Evolutionary conservation across 805 yeast species (phyloP).

Genomic region (Saturnispora sanitii): DNA sequence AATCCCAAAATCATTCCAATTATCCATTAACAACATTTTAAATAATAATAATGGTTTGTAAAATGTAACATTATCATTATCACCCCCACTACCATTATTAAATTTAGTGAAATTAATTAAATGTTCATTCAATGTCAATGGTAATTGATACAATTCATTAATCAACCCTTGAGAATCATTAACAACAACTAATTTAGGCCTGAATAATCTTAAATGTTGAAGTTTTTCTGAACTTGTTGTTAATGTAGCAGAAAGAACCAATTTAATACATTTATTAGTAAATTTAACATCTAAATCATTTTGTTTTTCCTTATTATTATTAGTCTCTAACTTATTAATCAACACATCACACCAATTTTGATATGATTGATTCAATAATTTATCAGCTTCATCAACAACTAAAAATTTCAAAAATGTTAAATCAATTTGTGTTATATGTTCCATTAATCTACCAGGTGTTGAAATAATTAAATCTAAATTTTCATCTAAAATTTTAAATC

Average conservation of each 20-base stretch:
- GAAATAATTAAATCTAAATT: constrained; percentile 58
- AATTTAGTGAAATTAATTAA: constrained; percentile 22
- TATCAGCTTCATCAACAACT: constrained; percentile 76
- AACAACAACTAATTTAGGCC: constrained; percentile 68
- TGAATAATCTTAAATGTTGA: constrained; percentile 54
- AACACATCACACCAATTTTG: constrained; percentile 81
- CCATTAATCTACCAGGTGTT: constrained; percentile 81
- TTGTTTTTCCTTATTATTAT: constrained; percentile 1
- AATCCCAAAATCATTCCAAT: constrained; percentile 33
- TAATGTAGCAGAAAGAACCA: constrained; percentile 86
- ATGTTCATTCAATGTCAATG: constrained; percentile 35
- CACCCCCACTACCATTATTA: too few relatives aligned
- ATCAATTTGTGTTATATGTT: constrained; percentile 41
- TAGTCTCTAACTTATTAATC: constrained; percentile 28
- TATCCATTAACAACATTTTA: constrained; percentile 33
- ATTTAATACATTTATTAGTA: constrained; percentile 39
- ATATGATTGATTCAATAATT: constrained; percentile 75
- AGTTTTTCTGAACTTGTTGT: constrained; percentile 88
- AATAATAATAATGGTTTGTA: constrained; percentile 70
- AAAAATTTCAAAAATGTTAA: constrained; percentile 49
- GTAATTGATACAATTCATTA: constrained; percentile 52
- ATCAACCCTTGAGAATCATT: constrained; percentile 39
- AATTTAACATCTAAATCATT: constrained; percentile 29
- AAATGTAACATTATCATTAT: constrained; percentile 24
- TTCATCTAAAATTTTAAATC: constrained; percentile 27